Conservation (phyloP, 208 protist species). For the Wallacemonas sp. region DNA sequence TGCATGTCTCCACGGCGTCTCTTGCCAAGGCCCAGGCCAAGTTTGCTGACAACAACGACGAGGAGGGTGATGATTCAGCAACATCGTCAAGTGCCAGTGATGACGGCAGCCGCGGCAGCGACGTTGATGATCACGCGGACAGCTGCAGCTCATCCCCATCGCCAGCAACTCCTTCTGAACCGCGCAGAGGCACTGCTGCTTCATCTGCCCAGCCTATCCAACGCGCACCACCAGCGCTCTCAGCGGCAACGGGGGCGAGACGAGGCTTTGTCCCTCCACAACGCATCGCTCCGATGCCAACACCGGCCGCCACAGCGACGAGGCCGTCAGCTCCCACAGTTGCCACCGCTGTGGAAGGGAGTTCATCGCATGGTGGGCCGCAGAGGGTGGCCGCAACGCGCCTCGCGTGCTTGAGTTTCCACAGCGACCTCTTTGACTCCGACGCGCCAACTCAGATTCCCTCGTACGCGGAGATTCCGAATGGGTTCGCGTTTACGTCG, state of each 20-base stretch:
- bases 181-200: neutral
- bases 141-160: neutral
- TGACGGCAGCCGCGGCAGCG: too few species aligned
- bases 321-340: neutral
- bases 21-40: constrained; percentile 3
- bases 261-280: constrained; percentile 9
- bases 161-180: neutral
- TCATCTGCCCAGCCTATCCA: too few species aligned
- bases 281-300: neutral
- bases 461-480: neutral
- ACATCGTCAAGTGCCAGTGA: neutral
- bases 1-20: neutral
- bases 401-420: neutral
- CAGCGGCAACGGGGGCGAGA: neutral
- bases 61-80: neutral
- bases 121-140: too few species aligned
- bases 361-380: too few species aligned
- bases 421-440: neutral
- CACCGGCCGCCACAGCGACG: neutral
- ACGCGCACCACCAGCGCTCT: neutral
- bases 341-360: too few species aligned
- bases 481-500: constrained; percentile 17
- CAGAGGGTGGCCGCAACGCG: neutral
- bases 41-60: neutral
- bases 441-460: neutral